Percentiles rank a stretch among this genome's conserved stretches.
These are phyloP conservation scores for Pseudopithomyces maydicus DNA, from an alignment of 2,329 filamentous ascomycete species.

Conservation along the genomic window DNA sequence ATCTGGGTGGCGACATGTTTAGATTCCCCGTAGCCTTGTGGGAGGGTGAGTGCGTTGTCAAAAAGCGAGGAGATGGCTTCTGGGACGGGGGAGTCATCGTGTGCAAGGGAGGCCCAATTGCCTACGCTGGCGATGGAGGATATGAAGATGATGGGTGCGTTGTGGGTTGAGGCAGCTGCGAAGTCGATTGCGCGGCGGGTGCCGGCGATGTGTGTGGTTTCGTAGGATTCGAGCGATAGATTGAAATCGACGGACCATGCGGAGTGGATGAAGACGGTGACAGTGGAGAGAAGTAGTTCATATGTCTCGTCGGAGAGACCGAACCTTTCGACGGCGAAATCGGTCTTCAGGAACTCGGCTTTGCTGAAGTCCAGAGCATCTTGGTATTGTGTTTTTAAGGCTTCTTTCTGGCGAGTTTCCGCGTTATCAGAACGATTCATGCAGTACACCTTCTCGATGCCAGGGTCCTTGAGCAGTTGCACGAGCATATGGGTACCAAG, in stretches of 20 bases:
- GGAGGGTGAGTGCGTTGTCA: not conserved
- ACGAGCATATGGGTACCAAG: not conserved
- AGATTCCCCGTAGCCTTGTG: not conserved
- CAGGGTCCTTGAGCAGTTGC: not conserved
- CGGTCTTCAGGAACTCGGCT: not conserved
- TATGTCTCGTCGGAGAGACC: not conserved
- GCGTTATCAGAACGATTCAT: not conserved
- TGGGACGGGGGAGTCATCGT: not conserved
- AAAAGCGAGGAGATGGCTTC: not conserved
- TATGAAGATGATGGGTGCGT: not conserved
- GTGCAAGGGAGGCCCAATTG: not conserved
- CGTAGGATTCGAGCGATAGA: slow-evolving; percentile 14
- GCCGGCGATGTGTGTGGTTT: not conserved
- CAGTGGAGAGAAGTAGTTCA: not conserved
- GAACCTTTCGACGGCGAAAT: not conserved
- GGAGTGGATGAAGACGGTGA: slow-evolving; percentile 43
- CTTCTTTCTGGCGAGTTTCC: not conserved
- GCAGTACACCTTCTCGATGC: not conserved
- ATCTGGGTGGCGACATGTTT: not conserved
- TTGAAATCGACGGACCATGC: slow-evolving; percentile 49
- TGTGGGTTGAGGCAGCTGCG: not conserved
- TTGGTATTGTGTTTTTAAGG: not conserved
- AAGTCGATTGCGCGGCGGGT: not conserved
- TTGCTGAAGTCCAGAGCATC: not conserved
- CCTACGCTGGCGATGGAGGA: not conserved